These are phyloP conservation scores for Proteromonas lacertae DNA, from an alignment of 352 stramenopile genomes.

Conservation along the genomic window DNA sequence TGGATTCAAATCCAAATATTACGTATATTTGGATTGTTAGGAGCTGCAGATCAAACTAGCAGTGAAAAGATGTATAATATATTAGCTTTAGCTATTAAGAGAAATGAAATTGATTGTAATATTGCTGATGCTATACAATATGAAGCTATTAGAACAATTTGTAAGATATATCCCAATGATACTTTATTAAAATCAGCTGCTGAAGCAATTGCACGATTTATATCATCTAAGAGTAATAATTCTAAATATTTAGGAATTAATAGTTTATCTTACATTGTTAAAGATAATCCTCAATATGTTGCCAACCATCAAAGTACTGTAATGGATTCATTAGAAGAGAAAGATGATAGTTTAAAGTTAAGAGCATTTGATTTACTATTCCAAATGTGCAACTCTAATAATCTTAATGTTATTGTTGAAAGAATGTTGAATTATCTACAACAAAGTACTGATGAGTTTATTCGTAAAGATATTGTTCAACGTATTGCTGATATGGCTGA, in stretches of 20 bases:
- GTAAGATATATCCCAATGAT: slow-evolving; percentile 93
- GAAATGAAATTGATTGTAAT: slow-evolving; percentile 93
- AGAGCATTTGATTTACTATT: slow-evolving; percentile 66
- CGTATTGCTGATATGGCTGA: slow-evolving; percentile 90
- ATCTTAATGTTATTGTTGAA: slow-evolving; percentile 96
- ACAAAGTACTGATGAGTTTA: slow-evolving; percentile 2
- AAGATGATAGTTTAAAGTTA: slow-evolving; percentile 90
- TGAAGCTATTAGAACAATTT: slow-evolving; percentile 90
- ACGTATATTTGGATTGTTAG: slow-evolving; percentile 71
- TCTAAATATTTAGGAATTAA: slow-evolving; percentile 81
- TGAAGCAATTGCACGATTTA: slow-evolving; percentile 50
- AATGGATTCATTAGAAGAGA: slow-evolving; percentile 96
- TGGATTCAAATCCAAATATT: slow-evolving; percentile 91
- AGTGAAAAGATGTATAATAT: slow-evolving; percentile 98
- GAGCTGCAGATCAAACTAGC: slow-evolving; percentile 42
- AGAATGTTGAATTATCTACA: slow-evolving; percentile 81
- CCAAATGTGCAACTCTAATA: slow-evolving; percentile 96
- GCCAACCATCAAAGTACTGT: slow-evolving; percentile 95
- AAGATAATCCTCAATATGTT: slow-evolving; percentile 69
- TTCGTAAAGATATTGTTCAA: slow-evolving; percentile 54
- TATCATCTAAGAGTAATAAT: slow-evolving; percentile 45
- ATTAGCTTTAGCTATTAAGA: slow-evolving; percentile 80
- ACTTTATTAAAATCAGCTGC: slow-evolving; percentile 66
- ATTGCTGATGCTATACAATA: slow-evolving; percentile 91
- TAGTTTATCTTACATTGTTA: slow-evolving; percentile 87